These are phyloP conservation scores for Amylocystis lapponica DNA, from an alignment of 768 basidiomycete species.

Conservation along the genomic window DNA sequence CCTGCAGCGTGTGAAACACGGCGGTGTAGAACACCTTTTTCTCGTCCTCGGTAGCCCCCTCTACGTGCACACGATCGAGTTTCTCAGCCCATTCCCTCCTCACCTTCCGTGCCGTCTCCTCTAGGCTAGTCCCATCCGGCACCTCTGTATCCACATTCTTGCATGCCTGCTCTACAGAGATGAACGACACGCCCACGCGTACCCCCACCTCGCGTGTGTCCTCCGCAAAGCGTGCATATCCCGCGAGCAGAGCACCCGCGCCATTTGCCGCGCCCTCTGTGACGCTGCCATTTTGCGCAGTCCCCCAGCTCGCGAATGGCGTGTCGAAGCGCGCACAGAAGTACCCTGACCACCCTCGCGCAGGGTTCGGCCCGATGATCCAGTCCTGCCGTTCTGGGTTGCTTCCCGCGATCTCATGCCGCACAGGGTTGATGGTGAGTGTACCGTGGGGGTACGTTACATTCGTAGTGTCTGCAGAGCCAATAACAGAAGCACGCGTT, in stretches of 20 bases:
- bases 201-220: slow-evolving; percentile 39
- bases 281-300: slow-evolving; percentile 40
- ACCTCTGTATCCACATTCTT: slow-evolving; percentile 34
- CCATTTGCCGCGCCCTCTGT: slow-evolving; percentile 23
- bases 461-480: slow-evolving; percentile 47
- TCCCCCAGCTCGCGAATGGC: slow-evolving; percentile 42
- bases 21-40: slow-evolving; percentile 48
- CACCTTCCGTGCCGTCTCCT: slow-evolving; percentile 31
- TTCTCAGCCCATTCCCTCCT: slow-evolving; percentile 35
- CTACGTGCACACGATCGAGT: slow-evolving; percentile 30
- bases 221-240: slow-evolving; percentile 40
- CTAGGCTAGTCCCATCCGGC: slow-evolving; percentile 32
- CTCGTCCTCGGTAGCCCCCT: slow-evolving; percentile 29
- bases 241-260: slow-evolving; percentile 43
- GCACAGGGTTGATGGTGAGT: slow-evolving; percentile 37
- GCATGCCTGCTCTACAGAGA: slow-evolving; percentile 57
- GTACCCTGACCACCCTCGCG: slow-evolving; percentile 33
- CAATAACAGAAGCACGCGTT: slow-evolving; percentile 54
- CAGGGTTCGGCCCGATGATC: slow-evolving; percentile 52
- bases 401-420: slow-evolving; percentile 52
- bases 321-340: slow-evolving; percentile 56
- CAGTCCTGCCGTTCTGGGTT: slow-evolving; percentile 68
- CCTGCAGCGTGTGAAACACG: slow-evolving; percentile 59
- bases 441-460: slow-evolving; percentile 50
- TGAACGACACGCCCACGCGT: slow-evolving; percentile 68